Evolutionary conservation across 768 basidiomycete genomes (phyloP).

Genomic region (Crucibulum laeve): DNA sequence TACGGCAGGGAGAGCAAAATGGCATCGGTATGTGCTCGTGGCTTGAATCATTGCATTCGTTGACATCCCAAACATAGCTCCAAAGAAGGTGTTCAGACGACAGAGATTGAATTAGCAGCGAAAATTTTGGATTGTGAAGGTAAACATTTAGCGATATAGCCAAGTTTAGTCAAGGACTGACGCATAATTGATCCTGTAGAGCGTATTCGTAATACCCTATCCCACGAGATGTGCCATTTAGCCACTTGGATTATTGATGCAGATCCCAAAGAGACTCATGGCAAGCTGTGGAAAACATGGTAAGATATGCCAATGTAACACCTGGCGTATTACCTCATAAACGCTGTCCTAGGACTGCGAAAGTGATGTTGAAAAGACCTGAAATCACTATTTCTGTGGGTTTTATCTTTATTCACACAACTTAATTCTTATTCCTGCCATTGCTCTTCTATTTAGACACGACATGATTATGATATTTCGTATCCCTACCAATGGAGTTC

Average conservation of each 20-base stretch:
- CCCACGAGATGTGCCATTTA: conserved; percentile 92
- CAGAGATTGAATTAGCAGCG: conserved; percentile 73
- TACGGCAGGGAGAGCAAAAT: conserved; percentile 70
- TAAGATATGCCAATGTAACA: conserved; percentile 24
- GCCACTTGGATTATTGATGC: conserved; percentile 81
- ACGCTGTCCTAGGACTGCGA: conserved; percentile 48
- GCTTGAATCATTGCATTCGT: background rate
- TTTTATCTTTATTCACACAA: background rate
- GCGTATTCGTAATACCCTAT: conserved; percentile 75
- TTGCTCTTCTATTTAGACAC: conserved; percentile 58
- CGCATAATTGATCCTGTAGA: conserved; percentile 35
- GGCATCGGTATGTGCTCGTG: conserved; percentile 40
- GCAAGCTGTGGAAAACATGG: conserved; percentile 70
- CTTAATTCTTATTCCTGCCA: background rate
- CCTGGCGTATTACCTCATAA: background rate
- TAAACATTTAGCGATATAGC: conserved; percentile 21
- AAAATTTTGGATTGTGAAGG: conserved; percentile 81
- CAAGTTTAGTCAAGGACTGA: background rate
- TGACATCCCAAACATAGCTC: conserved; percentile 28
- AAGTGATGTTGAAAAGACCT: conserved; percentile 62
- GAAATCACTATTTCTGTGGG: conserved; percentile 70
- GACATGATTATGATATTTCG: conserved; percentile 71
- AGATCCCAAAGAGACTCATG: conserved; percentile 69
- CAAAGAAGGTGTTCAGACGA: conserved; percentile 51
- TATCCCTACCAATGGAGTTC: conserved; percentile 74